A percentile compares a stretch with the other conserved stretches of the same genome.
These are phyloP conservation scores for Aspergillus sp. DNA, from an alignment of 2,329 filamentous ascomycete species.

Conservation along the genomic window DNA sequence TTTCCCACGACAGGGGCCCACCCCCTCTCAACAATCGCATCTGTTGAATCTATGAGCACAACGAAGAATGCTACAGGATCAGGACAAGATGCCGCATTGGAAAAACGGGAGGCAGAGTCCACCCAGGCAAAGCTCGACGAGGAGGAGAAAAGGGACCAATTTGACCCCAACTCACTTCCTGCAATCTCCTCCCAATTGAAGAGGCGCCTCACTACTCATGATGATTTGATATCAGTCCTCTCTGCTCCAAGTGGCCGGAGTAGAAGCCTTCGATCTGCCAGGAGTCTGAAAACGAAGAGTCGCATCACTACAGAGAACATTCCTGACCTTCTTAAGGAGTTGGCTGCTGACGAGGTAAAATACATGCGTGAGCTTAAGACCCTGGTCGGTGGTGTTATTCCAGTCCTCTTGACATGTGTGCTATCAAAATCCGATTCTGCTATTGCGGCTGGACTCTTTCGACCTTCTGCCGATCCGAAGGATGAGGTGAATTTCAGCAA, in stretches of 20 bases:
- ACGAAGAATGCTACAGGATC: constrained; percentile 23
- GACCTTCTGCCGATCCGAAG: constrained; percentile 54
- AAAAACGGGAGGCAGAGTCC: constrained; percentile 21
- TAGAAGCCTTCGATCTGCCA: constrained; percentile 72
- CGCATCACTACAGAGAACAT: constrained; percentile 68
- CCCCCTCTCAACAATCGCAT: constrained; percentile 60
- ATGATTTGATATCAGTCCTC: constrained; percentile 89
- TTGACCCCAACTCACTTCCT: constrained; percentile 46
- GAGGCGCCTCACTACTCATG: constrained; percentile 82
- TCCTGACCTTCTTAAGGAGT: constrained; percentile 74
- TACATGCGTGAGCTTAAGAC: constrained; percentile 92
- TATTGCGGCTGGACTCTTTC: constrained; percentile 68
- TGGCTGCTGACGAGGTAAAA: constrained; percentile 79
- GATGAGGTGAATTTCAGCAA: constrained; percentile 70
- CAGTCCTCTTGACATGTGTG: constrained; percentile 83
- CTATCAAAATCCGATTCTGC: constrained; percentile 70
- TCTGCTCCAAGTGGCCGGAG: constrained; percentile 65
- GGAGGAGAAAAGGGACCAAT: constrained; percentile 50
- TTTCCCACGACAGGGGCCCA: constrained; percentile 57
- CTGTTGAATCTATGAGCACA: constrained; percentile 55
- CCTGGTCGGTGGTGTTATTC: constrained; percentile 90
- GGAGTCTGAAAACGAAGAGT: constrained; percentile 75
- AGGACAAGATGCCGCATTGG: constrained; percentile 26
- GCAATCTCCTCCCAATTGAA: constrained; percentile 58
- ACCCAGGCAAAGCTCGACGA: constrained; percentile 25